Evolutionary conservation across 2,329 filamentous ascomycete genomes (phyloP).

Genomic region (Orbilia blumenaviensis): DNA sequence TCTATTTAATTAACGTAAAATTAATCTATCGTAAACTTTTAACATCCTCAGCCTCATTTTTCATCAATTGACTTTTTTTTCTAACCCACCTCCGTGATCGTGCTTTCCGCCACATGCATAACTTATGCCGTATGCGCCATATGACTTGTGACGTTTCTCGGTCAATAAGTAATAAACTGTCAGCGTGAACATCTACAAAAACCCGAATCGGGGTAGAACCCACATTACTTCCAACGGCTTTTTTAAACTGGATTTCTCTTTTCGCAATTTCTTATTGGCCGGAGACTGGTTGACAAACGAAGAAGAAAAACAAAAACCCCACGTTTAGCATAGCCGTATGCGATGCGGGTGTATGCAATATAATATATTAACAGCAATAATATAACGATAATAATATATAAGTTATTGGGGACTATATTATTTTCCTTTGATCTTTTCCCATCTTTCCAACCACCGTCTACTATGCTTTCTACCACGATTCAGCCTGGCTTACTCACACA

Average conservation of each 20-base stretch:
- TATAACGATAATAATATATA: not conserved
- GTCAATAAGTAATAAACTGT: not conserved
- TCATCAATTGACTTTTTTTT: not conserved
- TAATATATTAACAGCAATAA: no score
- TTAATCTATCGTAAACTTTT: not conserved
- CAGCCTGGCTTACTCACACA: slow-evolving; percentile 11
- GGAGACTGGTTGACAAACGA: no score
- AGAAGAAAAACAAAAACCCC: not conserved
- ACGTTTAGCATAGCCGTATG: slow-evolving; percentile 11
- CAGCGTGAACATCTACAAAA: not conserved
- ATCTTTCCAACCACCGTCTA: not conserved
- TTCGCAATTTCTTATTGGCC: slow-evolving; percentile 1
- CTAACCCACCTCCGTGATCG: no score
- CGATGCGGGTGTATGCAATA: not conserved
- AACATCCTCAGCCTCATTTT: not conserved
- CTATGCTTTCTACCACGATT: not conserved
- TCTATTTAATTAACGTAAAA: not conserved
- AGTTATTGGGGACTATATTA: not conserved
- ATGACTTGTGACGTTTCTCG: not conserved
- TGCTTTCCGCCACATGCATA: not conserved
- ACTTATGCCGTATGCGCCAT: not conserved
- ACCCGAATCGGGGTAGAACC: not conserved
- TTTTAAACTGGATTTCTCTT: not conserved
- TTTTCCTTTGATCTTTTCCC: not conserved
- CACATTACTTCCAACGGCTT: no score